These are phyloP conservation scores for Boletus eberwhitei DNA, from an alignment of 768 basidiomycete species.

Conservation along the genomic window DNA sequence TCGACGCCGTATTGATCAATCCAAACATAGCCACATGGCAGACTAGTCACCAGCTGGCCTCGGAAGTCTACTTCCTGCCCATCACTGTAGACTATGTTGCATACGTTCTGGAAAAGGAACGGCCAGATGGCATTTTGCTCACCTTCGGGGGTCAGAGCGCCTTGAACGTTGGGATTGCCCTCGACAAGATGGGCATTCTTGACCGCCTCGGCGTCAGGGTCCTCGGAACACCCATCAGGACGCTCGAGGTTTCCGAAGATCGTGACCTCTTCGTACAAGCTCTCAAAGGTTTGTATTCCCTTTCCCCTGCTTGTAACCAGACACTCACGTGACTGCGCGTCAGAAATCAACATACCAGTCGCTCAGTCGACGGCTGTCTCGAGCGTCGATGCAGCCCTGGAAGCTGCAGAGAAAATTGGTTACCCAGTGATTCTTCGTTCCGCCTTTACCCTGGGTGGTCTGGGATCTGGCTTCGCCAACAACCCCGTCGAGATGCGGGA, in stretches of 20 bases:
- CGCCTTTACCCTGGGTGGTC: conserved; percentile 96
- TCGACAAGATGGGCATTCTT: conserved; percentile 95
- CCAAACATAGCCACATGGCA: conserved; percentile 99
- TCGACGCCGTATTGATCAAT: conserved; percentile 93
- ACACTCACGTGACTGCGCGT: conserved; percentile 3
- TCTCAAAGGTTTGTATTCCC: conserved; percentile 68
- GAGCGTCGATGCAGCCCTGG: conserved; percentile 88
- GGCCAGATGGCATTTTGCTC: conserved; percentile 94
- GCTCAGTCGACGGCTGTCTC: conserved; percentile 96
- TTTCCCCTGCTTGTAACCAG: neutral
- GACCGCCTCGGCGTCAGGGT: conserved; percentile 92
- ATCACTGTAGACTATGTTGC: conserved; percentile 97
- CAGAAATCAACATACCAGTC: conserved; percentile 96
- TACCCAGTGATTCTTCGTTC: conserved; percentile 97
- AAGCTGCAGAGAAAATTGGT: conserved; percentile 86
- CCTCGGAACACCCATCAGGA: conserved; percentile 91
- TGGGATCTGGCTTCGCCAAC: conserved; percentile 97
- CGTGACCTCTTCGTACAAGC: conserved; percentile 95
- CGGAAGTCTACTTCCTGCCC: conserved; percentile 96
- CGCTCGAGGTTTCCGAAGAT: conserved; percentile 95
- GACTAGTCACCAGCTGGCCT: conserved; percentile 95
- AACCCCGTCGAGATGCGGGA: conserved; percentile 93
- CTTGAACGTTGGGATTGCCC: conserved; percentile 93
- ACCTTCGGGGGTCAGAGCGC: conserved; percentile 99
- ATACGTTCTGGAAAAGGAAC: conserved; percentile 96